Evolutionary conservation across 177 flowering plant species (phyloP).

Genomic region (Telopea speciosissima): DNA sequence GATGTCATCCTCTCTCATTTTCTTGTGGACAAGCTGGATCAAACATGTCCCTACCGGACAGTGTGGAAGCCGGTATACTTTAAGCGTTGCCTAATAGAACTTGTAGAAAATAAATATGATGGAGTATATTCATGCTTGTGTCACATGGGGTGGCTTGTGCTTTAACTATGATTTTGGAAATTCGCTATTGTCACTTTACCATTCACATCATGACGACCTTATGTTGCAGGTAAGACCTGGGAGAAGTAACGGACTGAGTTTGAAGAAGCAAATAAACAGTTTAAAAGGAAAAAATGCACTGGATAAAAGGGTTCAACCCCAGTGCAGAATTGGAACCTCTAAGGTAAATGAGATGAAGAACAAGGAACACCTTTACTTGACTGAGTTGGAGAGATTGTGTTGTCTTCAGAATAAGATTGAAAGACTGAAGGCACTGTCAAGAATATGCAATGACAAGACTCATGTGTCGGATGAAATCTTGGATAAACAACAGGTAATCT

Average conservation of each 20-base stretch:
- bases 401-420: constrained; percentile 36
- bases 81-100: too few relatives aligned
- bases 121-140: too few relatives aligned
- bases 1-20: too few relatives aligned
- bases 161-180: too few relatives aligned
- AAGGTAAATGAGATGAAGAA: constrained; percentile 4
- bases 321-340: background rate
- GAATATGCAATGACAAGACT: constrained; percentile 19
- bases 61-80: too few relatives aligned
- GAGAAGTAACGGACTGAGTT: constrained; percentile 40
- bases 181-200: too few relatives aligned
- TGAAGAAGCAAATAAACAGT: constrained; percentile 36
- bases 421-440: constrained; percentile 30
- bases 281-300: constrained; percentile 28
- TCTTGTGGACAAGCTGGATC: too few relatives aligned
- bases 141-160: too few relatives aligned
- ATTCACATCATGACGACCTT: background rate
- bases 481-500: constrained; percentile 29
- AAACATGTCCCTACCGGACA: too few relatives aligned
- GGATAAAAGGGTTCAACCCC: constrained; percentile 17
- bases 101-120: too few relatives aligned
- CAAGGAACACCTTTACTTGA: constrained; percentile 33
- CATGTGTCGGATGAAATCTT: constrained; percentile 15
- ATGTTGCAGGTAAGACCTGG: constrained; percentile 37
- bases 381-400: constrained; percentile 64